Evolutionary conservation across 2,329 filamentous ascomycete genomes (phyloP).

Genomic region (Colletotrichum kahawae): DNA sequence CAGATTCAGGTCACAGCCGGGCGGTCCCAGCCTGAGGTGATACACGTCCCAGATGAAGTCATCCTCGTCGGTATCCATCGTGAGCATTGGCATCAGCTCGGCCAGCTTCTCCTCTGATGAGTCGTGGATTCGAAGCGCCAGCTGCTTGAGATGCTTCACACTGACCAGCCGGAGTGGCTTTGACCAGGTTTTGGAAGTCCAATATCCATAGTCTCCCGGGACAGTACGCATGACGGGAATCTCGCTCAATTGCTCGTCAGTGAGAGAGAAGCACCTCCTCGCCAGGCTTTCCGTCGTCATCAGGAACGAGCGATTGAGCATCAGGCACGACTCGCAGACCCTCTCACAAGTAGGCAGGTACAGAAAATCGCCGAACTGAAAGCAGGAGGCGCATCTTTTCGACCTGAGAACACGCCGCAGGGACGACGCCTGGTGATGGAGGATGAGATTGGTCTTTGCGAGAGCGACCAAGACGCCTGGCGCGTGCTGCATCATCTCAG

Average conservation of each 20-base stretch:
- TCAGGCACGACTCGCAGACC: conserved; percentile 33
- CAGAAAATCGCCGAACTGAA: conserved; percentile 32
- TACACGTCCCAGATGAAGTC: conserved; percentile 24
- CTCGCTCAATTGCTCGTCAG: conserved; percentile 22
- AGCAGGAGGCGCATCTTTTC: conserved; percentile 31
- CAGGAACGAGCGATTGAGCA: conserved; percentile 27
- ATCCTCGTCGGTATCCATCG: neutral
- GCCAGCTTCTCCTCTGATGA: conserved; percentile 18
- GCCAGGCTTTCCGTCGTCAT: conserved; percentile 27
- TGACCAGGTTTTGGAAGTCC: conserved; percentile 13
- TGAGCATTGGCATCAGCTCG: neutral
- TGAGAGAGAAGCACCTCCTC: conserved; percentile 28
- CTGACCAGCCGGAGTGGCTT: conserved; percentile 29
- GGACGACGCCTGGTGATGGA: conserved; percentile 24
- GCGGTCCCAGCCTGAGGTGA: conserved; percentile 25
- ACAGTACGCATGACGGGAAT: conserved; percentile 27
- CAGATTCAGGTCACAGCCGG: conserved; percentile 25
- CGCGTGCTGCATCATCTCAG: conserved; percentile 46
- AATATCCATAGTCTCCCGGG: conserved; percentile 26
- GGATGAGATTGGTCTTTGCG: conserved; percentile 26
- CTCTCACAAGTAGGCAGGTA: conserved; percentile 34
- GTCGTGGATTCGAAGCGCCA: conserved; percentile 31
- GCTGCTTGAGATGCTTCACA: conserved; percentile 31
- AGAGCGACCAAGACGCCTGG: conserved; percentile 30
- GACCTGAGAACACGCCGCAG: conserved; percentile 28